Base-by-base conservation (phyloP, 768 basidiomycete genomes). In the Termitomyces sp. region DNA sequence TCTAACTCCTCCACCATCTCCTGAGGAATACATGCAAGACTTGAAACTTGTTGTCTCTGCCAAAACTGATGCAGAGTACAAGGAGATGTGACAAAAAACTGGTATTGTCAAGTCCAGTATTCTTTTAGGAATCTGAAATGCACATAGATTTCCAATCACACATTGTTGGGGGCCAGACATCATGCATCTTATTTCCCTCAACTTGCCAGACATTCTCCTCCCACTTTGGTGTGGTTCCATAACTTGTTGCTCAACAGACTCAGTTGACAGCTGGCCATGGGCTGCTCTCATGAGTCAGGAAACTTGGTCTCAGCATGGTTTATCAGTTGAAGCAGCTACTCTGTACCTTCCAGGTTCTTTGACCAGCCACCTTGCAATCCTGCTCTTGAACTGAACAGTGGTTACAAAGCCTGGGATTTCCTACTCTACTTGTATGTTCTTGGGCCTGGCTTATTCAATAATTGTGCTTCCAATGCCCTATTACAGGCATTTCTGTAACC, bases 351-450 rank as follows among this genome's bases (percentile, higher is more conserved):
- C n/a, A n/a, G n/a, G n/a, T n/a, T n/a, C n/a, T n/a, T n/a, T n/a
- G n/a, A n/a, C n/a, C n/a, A n/a, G n/a, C 69, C 74, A 7, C 78
- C 75, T 2, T 67, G 73, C 0, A 73, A 79, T 53, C 64, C 64
- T n/a, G 73, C 73, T 0, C 63, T 70, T 39, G 77, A 78, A 53
- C 68, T 77, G 39, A 68, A n/a, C n/a, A n/a, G n/a, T n/a, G n/a
- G n/a, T n/a, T n/a, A n/a, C n/a, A n/a, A n/a, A n/a, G n/a, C n/a
- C n/a, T n/a, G n/a, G n/a, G n/a, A 64, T 3, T 70, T 51, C n/a
- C 39, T 67, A 11, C 53, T 64, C 0, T 72, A 68, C 33, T n/a
- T 70, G 3, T 70, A 52, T 52, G 60, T 63, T 5, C 55, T 73
- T 1, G 67, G 58, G 3, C 67, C 68, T 7, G 67, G 57, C 0